Percentiles rank a stretch among this genome's conserved stretches.
Evolutionary conservation across 2,329 filamentous ascomycete species (phyloP).

Genomic region (Lanzia echinophila): DNA sequence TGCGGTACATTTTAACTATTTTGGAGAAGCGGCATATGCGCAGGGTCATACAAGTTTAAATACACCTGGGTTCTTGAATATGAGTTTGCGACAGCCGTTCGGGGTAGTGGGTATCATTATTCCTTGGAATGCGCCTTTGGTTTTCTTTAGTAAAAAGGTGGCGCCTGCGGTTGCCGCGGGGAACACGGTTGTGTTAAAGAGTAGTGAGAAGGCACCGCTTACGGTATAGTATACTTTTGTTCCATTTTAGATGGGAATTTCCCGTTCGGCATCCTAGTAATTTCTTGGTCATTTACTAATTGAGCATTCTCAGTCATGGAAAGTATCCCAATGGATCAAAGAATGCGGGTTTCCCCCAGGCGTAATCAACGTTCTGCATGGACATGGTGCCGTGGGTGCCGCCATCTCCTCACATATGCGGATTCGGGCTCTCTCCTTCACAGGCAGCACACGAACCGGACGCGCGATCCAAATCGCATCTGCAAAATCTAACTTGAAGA

Average conservation of each 20-base stretch:
- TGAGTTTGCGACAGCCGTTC: constrained; percentile 52
- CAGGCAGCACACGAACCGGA: constrained; percentile 32
- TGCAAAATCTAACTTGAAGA: constrained; percentile 34
- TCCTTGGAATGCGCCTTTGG: constrained; percentile 48
- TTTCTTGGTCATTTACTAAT: background rate
- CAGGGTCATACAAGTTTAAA: constrained; percentile 28
- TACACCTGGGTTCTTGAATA: constrained; percentile 28
- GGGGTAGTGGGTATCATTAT: constrained; percentile 48
- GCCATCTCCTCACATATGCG: constrained; percentile 26
- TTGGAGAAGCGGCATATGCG: constrained; percentile 30
- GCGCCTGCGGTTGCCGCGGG: constrained; percentile 53
- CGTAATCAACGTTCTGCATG: constrained; percentile 35
- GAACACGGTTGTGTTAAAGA: constrained; percentile 54
- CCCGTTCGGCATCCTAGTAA: background rate
- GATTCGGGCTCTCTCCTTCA: constrained; percentile 21
- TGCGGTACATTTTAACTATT: constrained; percentile 25
- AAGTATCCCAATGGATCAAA: constrained; percentile 31
- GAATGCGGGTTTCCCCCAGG: constrained; percentile 38
- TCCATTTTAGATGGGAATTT: too few relatives aligned
- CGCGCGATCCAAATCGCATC: constrained; percentile 33
- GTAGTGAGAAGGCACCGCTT: constrained; percentile 55
- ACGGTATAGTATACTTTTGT: constrained; percentile 34
- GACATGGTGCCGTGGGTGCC: constrained; percentile 28
- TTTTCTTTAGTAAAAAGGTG: constrained; percentile 45
- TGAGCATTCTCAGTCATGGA: constrained; percentile 24